Evolutionary conservation across 208 protist species (phyloP), one percentile per base, ranked within the genome.

Genomic region (Trypanosoma caninum): DNA sequence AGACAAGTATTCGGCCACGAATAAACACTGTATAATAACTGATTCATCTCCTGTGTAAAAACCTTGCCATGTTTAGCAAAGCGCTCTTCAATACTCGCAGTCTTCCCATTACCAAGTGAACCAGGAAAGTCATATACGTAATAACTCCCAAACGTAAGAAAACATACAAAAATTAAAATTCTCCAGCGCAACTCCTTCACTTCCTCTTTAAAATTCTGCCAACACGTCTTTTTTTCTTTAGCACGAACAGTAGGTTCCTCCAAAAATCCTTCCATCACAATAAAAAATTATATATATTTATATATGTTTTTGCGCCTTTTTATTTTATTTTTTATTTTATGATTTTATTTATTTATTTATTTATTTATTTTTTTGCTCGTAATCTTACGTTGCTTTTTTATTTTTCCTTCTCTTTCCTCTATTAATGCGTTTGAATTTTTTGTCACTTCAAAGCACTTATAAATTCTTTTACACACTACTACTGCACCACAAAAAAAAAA

Each of bases 1-100:
- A 97, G 82, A 2, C 93, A 72, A 2, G 87, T 97, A 69, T 97
- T 97, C 1, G 89, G 93, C 78, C 87, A 97, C 46, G 89, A 94
- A 65, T 97, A 97, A 28, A 96, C 87, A 42, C 90, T 93, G 65
- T 96, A 97, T 7, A 97, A 66, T 52, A 83, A 67, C 60, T 92
- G 89, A 65, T 93, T 93, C 89, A 91, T 95, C 33, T 75, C 67
- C 45, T 92, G 81, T 40, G 78, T 93, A 70, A 89, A 95, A 16
- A 14, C 45, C 55, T 80, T 65, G 4, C 71, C 71, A 13, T 80
- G 69, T 0, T 44, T 46, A n/a, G 57, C 53, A 58, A 92, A 93
- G 38, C 55, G 51, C 11, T 72, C 56, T 57, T 93, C 80, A 59
- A 94, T 87, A 11, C 80, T 87, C 30, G 74, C 25, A 16, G 67